These are phyloP conservation scores for Volutella citrinella DNA, from an alignment of 2,329 filamentous ascomycete species.

Conservation along the genomic window DNA sequence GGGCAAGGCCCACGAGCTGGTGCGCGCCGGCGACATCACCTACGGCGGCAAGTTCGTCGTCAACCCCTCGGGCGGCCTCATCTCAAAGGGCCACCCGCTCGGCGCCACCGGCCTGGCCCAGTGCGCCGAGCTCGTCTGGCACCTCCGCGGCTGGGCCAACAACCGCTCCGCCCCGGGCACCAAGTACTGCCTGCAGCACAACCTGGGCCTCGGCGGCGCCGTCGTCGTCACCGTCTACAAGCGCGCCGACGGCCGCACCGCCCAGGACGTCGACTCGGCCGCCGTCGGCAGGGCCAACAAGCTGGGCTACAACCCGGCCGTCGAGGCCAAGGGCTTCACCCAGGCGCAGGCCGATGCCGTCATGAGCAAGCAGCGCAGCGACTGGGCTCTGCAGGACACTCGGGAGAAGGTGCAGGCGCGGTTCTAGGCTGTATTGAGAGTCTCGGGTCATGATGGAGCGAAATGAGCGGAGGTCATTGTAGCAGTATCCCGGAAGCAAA, in stretches of 20 bases:
- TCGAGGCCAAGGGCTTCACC: conserved; percentile 86
- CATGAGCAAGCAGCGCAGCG: conserved; percentile 64
- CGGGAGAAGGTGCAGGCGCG: conserved; percentile 38
- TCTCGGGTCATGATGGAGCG: too few species aligned
- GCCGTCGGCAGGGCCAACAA: conserved; percentile 64
- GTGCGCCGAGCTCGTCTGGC: conserved; percentile 93
- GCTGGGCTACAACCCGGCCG: conserved; percentile 88
- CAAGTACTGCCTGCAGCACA: conserved; percentile 79
- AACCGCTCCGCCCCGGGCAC: conserved; percentile 73
- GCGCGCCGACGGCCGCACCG: conserved; percentile 71
- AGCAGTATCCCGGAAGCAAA: too few species aligned
- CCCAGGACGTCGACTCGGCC: conserved; percentile 56
- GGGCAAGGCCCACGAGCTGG: conserved; percentile 89
- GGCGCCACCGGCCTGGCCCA: conserved; percentile 94
- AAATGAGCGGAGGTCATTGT: too few species aligned
- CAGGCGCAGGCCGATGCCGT: conserved; percentile 68
- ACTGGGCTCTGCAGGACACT: conserved; percentile 74
- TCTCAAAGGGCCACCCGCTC: conserved; percentile 93
- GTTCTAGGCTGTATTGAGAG: conserved; percentile 30
- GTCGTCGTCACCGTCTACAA: conserved; percentile 56
- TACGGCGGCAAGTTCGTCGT: conserved; percentile 82
- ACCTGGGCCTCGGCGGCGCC: conserved; percentile 84
- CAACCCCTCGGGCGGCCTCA: conserved; percentile 91
- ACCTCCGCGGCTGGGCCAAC: conserved; percentile 92
- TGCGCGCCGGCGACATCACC: conserved; percentile 83